phyloP scores from a whole-genome alignment of 2,329 filamentous ascomycete genomes.

The Aspergillus neoniger region DNA sequence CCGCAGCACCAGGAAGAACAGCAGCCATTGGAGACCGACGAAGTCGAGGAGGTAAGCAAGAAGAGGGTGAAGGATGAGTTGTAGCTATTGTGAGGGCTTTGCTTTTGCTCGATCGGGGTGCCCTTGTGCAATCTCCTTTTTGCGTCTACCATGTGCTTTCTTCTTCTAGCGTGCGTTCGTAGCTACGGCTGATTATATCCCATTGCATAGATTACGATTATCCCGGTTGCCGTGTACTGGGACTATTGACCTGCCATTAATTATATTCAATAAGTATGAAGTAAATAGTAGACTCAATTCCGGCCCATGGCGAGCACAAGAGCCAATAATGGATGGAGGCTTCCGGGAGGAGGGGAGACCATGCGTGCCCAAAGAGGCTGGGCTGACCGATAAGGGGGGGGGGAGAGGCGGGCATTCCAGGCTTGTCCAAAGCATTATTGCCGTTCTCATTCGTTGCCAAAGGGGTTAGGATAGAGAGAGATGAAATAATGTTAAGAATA shows the following conservation, averaged over 20 bases:
- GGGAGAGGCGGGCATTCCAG: background rate
- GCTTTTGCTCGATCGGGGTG: background rate
- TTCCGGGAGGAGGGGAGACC: background rate
- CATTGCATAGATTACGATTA: background rate
- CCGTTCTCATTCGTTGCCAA: background rate
- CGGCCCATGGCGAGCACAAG: background rate
- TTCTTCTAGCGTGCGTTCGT: background rate
- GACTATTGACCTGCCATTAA: background rate
- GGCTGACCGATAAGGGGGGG: conserved; percentile 2
- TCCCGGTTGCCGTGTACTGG: background rate
- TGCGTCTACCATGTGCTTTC: background rate
- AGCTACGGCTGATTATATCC: conserved; percentile 2
- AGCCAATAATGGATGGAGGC: background rate
- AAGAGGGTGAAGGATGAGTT: conserved; percentile 45
- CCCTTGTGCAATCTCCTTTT: background rate
- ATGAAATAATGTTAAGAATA: too few relatives aligned
- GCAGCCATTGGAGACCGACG: conserved; percentile 12
- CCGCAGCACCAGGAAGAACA: conserved; percentile 12
- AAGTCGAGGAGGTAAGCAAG: conserved; percentile 35
- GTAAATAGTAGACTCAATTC: background rate
- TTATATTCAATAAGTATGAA: background rate
- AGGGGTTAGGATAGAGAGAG: too few relatives aligned
- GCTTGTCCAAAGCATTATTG: background rate
- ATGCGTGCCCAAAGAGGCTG: conserved; percentile 3
- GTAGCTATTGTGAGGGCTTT: conserved; percentile 20